A percentile compares a stretch with the other conserved stretches of the same genome.
Evolutionary conservation across 169 alveolate species (phyloP).

Genomic region (Plasmodium gonderi): DNA sequence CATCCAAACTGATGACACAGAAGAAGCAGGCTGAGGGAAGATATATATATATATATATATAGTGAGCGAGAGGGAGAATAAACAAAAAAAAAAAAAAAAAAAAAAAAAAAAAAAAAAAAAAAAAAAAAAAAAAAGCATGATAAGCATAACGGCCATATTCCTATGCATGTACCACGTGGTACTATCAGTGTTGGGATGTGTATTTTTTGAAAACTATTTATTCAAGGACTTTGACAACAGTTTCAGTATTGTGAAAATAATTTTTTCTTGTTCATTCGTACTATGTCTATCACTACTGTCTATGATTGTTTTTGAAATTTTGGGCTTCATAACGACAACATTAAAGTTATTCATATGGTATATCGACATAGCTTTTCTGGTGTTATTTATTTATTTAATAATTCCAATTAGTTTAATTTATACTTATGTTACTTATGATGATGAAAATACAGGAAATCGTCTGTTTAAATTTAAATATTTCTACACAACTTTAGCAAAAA

Average conservation of each 20-base stretch:
- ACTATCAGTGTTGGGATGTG: constrained; percentile 14
- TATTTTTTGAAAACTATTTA: constrained; percentile 42
- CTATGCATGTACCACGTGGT: constrained; percentile 22
- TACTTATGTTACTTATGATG: constrained; percentile 60
- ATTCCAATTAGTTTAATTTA: constrained; percentile 49
- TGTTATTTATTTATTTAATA: constrained; percentile 47
- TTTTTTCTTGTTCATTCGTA: constrained; percentile 51
- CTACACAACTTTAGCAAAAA: constrained; percentile 20
- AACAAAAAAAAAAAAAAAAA: neutral
- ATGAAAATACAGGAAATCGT: constrained; percentile 17
- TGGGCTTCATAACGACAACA: constrained; percentile 37
- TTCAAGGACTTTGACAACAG: constrained; percentile 60
- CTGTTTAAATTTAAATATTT: constrained; percentile 54
- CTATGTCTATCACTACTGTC: constrained; percentile 36
- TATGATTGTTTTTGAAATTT: constrained; percentile 43
- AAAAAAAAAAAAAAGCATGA: neutral
- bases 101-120: neutral
- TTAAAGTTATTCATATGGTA: constrained; percentile 50
- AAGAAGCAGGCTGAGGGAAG: no score
- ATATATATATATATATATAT: no score
- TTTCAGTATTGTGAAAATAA: constrained; percentile 49
- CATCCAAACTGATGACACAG: no score
- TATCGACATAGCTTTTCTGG: constrained; percentile 42
- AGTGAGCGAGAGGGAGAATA: no score
- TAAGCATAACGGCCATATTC: constrained; percentile 1